Evolutionary conservation across 768 basidiomycete genomes (phyloP), one percentile per base, ranked within the genome.

Genomic region (Paxillus ammoniavirescens): DNA sequence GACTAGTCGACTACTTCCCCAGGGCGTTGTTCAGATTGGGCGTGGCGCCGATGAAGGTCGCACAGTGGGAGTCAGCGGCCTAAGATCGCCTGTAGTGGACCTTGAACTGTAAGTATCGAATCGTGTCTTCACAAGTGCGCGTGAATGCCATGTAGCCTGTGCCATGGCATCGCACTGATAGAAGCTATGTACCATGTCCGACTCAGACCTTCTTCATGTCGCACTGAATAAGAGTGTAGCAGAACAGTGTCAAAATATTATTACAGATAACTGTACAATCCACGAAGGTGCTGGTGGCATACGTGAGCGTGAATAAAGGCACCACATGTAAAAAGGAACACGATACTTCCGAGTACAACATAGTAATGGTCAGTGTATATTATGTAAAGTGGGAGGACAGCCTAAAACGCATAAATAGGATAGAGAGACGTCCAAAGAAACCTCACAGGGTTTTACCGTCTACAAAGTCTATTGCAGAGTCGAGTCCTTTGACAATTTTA

Each of bases 401-500:
- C 37, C 37, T 38, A 5, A 38, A 8, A 38, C n/a, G 37, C 37
- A 38, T 40, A n/a, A 40, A n/a, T 18, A 40, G 38, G 12, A 17
- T 13, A 40, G 17, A 40, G 17, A 40, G 17, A 18, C n/a, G 17
- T 40, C 9, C 8, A 40, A 35, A 35, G 35, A 46, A 40, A 10
- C 38, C 12, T 14, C 14, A 37, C 40, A 50, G 60, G 23, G 35
- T 59, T 9, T 62, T 45, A 30, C 43, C 65, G 56, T 76, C 74
- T 18, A 75, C 74, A 54, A 76, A 76, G 53, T 76, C 75, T 36
- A 75, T 66, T 0, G 74, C 73, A 4, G 73, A 70, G 55, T 76
- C 74, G 51, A 75, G 61, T 26, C 70, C 68, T 41, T 62, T 66
- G 15, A 75, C 75, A 17, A 77, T 53, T 55, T 62, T 69, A 45